Evolutionary conservation across 352 stramenopile species (phyloP).

Genomic region (Phytophthora nicotianae): DNA sequence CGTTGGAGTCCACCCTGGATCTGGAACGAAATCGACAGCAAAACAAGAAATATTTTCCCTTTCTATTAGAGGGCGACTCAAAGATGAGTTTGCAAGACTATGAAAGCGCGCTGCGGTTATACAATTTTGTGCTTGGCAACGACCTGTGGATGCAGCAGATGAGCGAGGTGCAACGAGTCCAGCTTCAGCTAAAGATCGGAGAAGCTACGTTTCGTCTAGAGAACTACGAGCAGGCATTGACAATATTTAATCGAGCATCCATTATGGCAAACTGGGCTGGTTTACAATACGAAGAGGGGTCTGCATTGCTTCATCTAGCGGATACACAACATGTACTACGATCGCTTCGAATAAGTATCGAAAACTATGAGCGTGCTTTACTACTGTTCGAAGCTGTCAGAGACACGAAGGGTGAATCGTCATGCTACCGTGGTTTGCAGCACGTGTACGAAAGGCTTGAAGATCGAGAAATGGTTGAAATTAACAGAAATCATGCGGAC

Average conservation of each 20-base stretch:
- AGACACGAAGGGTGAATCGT: slow-evolving; percentile 50
- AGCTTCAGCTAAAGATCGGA: slow-evolving; percentile 49
- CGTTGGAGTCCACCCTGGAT: slow-evolving; percentile 5
- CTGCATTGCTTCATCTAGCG: slow-evolving; percentile 36
- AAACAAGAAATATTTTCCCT: slow-evolving; percentile 49
- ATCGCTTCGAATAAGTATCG: slow-evolving; percentile 52
- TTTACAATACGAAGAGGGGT: slow-evolving; percentile 41
- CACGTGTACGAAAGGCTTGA: slow-evolving; percentile 49
- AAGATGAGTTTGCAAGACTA: slow-evolving; percentile 65
- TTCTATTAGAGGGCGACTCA: slow-evolving; percentile 61
- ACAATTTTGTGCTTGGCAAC: slow-evolving; percentile 47
- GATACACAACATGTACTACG: slow-evolving; percentile 46
- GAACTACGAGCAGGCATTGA: slow-evolving; percentile 58
- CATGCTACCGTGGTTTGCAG: slow-evolving; percentile 69
- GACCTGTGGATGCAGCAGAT: slow-evolving; percentile 50
- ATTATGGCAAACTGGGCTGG: slow-evolving; percentile 41
- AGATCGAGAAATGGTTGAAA: slow-evolving; percentile 51
- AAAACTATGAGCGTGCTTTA: slow-evolving; percentile 62
- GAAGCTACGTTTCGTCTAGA: slow-evolving; percentile 39
- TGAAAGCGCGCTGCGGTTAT: slow-evolving; percentile 46
- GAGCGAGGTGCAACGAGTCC: slow-evolving; percentile 24
- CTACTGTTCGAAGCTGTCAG: slow-evolving; percentile 54
- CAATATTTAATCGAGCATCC: slow-evolving; percentile 50
- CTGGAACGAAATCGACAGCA: slow-evolving; percentile 6
- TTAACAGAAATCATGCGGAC: slow-evolving; percentile 57